Percentiles rank a stretch among this genome's conserved stretches.
Conservation (phyloP, 1,284 basidiomycete species). For the Pseudozyma sp. region DNA sequence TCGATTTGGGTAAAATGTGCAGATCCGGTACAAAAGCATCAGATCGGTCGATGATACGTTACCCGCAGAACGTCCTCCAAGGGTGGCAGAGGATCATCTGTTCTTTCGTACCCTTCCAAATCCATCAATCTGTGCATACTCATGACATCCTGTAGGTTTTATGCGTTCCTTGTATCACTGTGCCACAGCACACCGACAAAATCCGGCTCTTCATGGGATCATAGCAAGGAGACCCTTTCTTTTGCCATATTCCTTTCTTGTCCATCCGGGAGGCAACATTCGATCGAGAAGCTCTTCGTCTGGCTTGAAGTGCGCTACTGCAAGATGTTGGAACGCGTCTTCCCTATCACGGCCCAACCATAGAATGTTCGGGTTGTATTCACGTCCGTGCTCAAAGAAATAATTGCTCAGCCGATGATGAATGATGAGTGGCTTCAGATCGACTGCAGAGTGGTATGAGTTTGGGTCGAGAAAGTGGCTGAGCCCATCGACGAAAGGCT, state of each 20-base stretch:
- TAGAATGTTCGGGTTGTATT: slow-evolving; percentile 4
- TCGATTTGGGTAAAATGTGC: too few species aligned
- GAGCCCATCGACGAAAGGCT: slow-evolving; percentile 4
- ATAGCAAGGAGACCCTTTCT: slow-evolving; percentile 8
- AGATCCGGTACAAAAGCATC: background rate
- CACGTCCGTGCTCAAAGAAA: slow-evolving; percentile 1
- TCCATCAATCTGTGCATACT: background rate
- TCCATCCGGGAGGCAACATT: background rate
- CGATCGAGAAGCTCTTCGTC: background rate
- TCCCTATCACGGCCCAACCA: background rate
- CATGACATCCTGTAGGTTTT: background rate
- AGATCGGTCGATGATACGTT: background rate
- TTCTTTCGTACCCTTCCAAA: background rate
- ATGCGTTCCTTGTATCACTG: background rate
- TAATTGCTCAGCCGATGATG: background rate
- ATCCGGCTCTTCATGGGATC: slow-evolving; percentile 12
- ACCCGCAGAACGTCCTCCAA: slow-evolving; percentile 13
- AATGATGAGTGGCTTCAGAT: background rate
- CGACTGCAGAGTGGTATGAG: background rate
- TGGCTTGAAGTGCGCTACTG: slow-evolving; percentile 4
- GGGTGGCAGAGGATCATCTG: background rate
- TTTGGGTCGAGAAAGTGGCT: too few species aligned
- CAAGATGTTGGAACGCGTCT: background rate
- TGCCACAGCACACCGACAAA: slow-evolving; percentile 14
- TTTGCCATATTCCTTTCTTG: too few species aligned